Conservation (phyloP, 1,284 basidiomycete genomes). For the Jaminaea rosea region DNA sequence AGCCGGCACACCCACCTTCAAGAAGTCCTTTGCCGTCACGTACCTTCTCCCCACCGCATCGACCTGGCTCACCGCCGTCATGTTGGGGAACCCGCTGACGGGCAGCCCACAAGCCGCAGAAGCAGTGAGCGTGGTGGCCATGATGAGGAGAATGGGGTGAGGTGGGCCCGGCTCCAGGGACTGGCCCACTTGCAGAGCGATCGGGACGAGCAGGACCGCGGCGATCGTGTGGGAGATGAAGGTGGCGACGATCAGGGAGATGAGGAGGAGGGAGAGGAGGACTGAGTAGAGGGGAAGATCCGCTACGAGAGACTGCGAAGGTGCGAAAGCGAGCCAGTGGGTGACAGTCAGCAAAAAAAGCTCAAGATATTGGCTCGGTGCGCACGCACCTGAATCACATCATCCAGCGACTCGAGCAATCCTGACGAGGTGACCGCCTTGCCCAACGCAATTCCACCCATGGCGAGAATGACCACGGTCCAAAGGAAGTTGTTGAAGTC, state of each 20-base stretch:
- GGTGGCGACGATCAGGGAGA: conserved; percentile 68
- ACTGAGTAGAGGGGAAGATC: conserved; percentile 71
- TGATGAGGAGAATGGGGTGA: conserved; percentile 42
- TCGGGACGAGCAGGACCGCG: conserved; percentile 86
- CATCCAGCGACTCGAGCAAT: conserved; percentile 54
- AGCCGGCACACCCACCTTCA: conserved; percentile 86
- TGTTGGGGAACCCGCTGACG: conserved; percentile 89
- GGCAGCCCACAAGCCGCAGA: conserved; percentile 97
- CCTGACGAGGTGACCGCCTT: conserved; percentile 88
- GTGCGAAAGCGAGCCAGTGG: conserved; percentile 54
- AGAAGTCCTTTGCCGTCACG: conserved; percentile 59
- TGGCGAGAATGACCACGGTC: conserved; percentile 51
- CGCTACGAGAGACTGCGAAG: conserved; percentile 60
- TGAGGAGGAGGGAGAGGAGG: conserved; percentile 68
- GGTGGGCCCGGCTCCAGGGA: conserved; percentile 55
- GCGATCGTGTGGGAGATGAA: conserved; percentile 59
- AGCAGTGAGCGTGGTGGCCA: conserved; percentile 74
- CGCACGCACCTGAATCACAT: neutral
- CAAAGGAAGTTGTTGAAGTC: conserved; percentile 47
- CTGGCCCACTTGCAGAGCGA: conserved; percentile 79
- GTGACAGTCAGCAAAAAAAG: conserved; percentile 33
- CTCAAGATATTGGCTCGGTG: neutral
- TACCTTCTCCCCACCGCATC: conserved; percentile 79
- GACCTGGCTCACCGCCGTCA: conserved; percentile 65
- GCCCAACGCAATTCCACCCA: conserved; percentile 95